Evolutionary conservation across 768 basidiomycete genomes (phyloP), one percentile per base, ranked within the genome.

Genomic region (Tulasnella sp.): DNA sequence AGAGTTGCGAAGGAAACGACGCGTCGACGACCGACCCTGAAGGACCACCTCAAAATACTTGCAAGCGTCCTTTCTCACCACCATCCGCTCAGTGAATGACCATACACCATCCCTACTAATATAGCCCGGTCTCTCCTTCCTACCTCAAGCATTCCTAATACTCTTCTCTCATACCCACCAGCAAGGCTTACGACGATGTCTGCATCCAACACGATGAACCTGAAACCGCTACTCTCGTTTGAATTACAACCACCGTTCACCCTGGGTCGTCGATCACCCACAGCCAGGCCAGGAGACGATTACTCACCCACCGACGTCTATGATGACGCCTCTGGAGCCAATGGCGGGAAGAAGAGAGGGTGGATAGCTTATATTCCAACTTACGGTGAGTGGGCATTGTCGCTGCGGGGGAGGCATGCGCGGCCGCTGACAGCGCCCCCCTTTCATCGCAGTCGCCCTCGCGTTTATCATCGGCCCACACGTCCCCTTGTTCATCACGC

Each of bases 301-400:
- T 56, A 40, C n/a, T 56, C 76, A 16, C 38, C 76, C 10, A n/a
- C 62, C 0, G 76, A 56, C 34, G 9, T 27, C 0, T 52, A 39
- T 31, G 39, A 34, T 36, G 34, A 40, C 36, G 34, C 24, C 18
- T 34, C 58, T 42, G 52, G 42, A 18, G 31, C 6, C 4, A 10
- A 36, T 34, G 76, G 76, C 5, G 3, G 12, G 44, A 58, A 44
- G 31, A 79, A 79, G 72, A 79, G 71, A 39, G 10, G 27, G 24
- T 79, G 78, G 78, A 79, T 71, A 24, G 78, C 71, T 10, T 79
- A 79, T 71, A 79, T 79, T 38, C 78, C 73, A 40, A 79, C 71
- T 38, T n/a, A 34, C 48, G n/a, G 78, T 79, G 71, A 79, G 78
- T 31, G 39, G 27, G 0, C n/a, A 36, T 36, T 31, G 21, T 21